Percentiles rank a stretch among this genome's conserved stretches.
phyloP scores from a whole-genome alignment of 768 basidiomycete species.

The Suillus ampliporus region DNA sequence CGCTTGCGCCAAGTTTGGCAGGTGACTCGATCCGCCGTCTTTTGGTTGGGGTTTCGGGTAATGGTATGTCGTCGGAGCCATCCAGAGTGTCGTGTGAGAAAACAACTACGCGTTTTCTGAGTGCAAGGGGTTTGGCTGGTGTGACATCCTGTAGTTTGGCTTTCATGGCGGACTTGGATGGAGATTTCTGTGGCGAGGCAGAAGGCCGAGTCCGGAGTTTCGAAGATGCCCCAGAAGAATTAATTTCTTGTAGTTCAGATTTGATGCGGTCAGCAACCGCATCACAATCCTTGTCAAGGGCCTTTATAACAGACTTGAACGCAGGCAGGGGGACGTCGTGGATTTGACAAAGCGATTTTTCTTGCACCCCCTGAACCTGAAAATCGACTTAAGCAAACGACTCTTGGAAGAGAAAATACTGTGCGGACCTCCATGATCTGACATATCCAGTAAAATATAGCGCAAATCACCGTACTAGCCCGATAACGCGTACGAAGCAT shows the following conservation, averaged over 20 bases:
- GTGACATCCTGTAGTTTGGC: slow-evolving; percentile 22
- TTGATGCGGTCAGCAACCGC: slow-evolving; percentile 30
- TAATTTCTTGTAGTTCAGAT: slow-evolving; percentile 11
- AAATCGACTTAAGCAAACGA: not conserved
- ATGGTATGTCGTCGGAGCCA: slow-evolving; percentile 25
- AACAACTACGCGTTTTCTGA: slow-evolving; percentile 41
- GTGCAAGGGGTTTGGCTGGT: slow-evolving; percentile 40
- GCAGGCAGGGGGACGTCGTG: slow-evolving; percentile 20
- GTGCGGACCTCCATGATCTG: slow-evolving; percentile 42
- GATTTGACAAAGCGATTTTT: slow-evolving; percentile 22
- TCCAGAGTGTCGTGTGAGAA: slow-evolving; percentile 20
- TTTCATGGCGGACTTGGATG: slow-evolving; percentile 25
- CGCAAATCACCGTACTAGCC: slow-evolving; percentile 35
- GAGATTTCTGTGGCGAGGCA: slow-evolving; percentile 25
- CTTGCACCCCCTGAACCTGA: slow-evolving; percentile 30
- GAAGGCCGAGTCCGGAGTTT: not conserved
- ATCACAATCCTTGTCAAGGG: slow-evolving; percentile 33
- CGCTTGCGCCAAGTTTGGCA: slow-evolving; percentile 22
- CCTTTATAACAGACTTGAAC: slow-evolving; percentile 26
- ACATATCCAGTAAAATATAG: slow-evolving; percentile 54
- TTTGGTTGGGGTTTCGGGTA: slow-evolving; percentile 51
- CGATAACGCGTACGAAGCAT: slow-evolving; percentile 28
- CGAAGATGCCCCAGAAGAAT: not conserved
- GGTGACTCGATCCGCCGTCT: slow-evolving; percentile 39
- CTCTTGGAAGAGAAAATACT: too few relatives aligned